Base-by-base conservation (phyloP, 169 alveolate species). In the Plasmodium knowlesi region DNA sequence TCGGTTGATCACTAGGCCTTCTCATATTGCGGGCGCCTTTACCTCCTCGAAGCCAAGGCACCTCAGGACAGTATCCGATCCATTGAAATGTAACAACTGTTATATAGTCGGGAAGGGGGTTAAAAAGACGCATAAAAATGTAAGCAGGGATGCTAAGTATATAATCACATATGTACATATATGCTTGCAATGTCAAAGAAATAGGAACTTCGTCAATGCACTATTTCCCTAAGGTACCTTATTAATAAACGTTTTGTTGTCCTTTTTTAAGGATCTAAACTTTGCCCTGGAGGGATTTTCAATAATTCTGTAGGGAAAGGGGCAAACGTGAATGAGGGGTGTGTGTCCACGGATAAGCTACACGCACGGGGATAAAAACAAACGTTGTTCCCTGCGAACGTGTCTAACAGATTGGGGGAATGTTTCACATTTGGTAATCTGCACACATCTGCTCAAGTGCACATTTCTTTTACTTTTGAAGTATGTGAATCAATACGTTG, bases 271-370 rank as follows among this genome's bases (percentile, higher is more conserved):
- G 28, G 86, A 85, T 25, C 93, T 5, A 85, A 85, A 85, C 61
- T 85, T 85, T 74, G 93, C 93, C 70, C 93, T 71, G 19, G 93
- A 54, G 43, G 93, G 93, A 57, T 85, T 85, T 74, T 85, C 93
- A 53, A 85, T 71, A 22, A 85, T 85, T 85, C 93, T 85, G 28
- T 37, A 8, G 41, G 79, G 81, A 84, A 6, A 53, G 28, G 25
- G 50, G 43, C 0, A 50, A 83, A 43, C 39, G 39, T 22, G 30
- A 46, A 41, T 50, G 53, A n/a, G 72, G 8, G 53, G 4, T n/a
- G 57, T 2, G 54, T 22, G 70, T 54, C 12, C 71, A 19, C 1
- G 19, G 53, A 54, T 9, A 28, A 5, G 14, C 39, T 32, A 82
- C 41, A 54, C 41, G 53, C 10, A 53, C 22, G 43, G n/a, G 22